These are phyloP conservation scores for Aechmea fasciata DNA, from an alignment of 176 grass and related monocot genomes.

Conservation along the genomic window DNA sequence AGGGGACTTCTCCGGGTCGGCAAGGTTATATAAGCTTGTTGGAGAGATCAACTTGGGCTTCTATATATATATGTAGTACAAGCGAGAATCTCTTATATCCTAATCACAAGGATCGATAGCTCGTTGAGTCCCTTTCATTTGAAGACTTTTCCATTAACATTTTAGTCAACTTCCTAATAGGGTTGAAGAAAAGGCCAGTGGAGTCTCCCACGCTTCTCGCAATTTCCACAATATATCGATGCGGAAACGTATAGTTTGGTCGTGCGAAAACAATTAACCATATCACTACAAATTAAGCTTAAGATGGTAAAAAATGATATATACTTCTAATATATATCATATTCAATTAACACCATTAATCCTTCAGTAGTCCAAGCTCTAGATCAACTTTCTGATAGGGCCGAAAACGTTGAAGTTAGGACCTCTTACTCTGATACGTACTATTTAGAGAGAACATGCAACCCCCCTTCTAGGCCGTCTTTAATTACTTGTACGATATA, in stretches of 20 bases:
- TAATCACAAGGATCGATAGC: no score
- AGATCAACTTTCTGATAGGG: no score
- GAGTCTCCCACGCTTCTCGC: neutral
- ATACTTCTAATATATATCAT: no score
- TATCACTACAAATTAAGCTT: neutral
- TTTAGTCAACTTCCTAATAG: neutral
- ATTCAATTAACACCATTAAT: no score
- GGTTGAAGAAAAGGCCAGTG: neutral
- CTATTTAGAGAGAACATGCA: no score
- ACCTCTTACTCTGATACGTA: no score
- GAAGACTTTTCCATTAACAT: neutral
- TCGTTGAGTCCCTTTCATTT: neutral
- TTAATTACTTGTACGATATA: neutral
- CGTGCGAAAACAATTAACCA: neutral
- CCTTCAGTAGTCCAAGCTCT: no score
- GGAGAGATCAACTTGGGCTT: slow-evolving; percentile 1
- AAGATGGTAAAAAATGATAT: neutral
- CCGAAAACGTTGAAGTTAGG: no score
- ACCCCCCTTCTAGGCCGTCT: no score
- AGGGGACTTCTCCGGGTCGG: neutral
- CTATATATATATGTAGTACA: neutral
- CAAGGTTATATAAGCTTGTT: neutral
- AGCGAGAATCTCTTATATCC: neutral
- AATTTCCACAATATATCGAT: neutral
- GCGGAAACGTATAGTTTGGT: neutral